These are phyloP conservation scores for Phyllosticta citrichinensis DNA, from an alignment of 2,329 filamentous ascomycete species.

Conservation along the genomic window DNA sequence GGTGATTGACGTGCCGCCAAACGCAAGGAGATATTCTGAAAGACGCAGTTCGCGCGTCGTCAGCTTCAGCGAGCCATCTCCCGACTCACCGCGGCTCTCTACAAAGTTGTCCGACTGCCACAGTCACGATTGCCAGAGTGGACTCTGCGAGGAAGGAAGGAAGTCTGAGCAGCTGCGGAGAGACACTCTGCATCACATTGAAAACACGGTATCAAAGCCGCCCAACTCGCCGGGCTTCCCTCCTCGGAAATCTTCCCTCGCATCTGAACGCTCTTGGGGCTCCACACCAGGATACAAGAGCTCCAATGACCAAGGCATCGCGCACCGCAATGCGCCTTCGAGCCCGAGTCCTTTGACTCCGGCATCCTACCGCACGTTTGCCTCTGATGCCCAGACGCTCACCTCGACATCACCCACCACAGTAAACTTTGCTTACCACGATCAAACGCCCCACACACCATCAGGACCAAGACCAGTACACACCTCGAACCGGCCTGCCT, in stretches of 20 bases:
- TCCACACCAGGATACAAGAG: background rate
- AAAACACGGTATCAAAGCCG: background rate
- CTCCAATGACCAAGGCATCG: background rate
- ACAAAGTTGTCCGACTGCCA: background rate
- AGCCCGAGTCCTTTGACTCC: background rate
- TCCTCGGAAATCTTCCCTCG: background rate
- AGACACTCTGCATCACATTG: background rate
- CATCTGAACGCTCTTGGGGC: background rate
- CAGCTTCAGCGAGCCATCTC: background rate
- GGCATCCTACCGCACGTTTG: background rate
- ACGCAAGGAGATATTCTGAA: background rate
- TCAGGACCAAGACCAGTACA: background rate
- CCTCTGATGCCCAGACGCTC: background rate
- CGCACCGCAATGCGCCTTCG: background rate
- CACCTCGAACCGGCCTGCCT: background rate
- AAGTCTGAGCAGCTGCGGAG: background rate
- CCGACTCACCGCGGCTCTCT: background rate
- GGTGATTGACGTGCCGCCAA: background rate
- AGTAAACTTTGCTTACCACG: background rate
- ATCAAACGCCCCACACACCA: background rate
- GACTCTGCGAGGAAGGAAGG: background rate
- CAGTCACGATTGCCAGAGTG: background rate
- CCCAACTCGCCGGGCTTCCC: background rate
- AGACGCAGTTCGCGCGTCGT: background rate
- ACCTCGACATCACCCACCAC: background rate